A percentile compares a stretch with the other conserved stretches of the same genome.
phyloP scores from a whole-genome alignment of 495 filamentous ascomycete species.

The Glarea lozoyensis region DNA sequence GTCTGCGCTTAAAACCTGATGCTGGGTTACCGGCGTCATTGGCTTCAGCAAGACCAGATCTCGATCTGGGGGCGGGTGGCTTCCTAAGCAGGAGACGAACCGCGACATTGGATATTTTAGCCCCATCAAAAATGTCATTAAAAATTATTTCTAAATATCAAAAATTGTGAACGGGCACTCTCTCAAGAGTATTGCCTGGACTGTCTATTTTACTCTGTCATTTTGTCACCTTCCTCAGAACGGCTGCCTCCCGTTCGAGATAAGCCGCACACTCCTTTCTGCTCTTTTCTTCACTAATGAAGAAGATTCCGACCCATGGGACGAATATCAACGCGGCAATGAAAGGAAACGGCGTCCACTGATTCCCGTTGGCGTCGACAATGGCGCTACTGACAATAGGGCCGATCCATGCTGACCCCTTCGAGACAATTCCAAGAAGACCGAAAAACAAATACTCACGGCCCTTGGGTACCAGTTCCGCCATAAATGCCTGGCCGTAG shows the following conservation, averaged over 20 bases:
- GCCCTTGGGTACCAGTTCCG: slow-evolving; percentile 18
- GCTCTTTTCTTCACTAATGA: slow-evolving; percentile 19
- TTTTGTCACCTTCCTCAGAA: slow-evolving; percentile 12
- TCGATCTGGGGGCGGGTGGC: too few relatives aligned
- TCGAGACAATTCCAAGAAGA: slow-evolving; percentile 20
- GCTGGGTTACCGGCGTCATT: too few relatives aligned
- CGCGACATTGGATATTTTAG: too few relatives aligned
- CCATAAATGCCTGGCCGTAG: slow-evolving; percentile 20
- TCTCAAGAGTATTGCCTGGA: too few relatives aligned
- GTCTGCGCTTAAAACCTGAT: too few relatives aligned
- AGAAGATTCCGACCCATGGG: slow-evolving; percentile 20
- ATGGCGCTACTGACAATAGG: slow-evolving; percentile 19
- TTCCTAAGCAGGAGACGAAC: too few relatives aligned
- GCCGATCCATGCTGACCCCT: slow-evolving; percentile 19
- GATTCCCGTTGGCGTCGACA: slow-evolving; percentile 15
- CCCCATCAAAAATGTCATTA: too few relatives aligned
- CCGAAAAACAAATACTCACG: slow-evolving; percentile 22
- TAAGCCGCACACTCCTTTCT: slow-evolving; percentile 19
- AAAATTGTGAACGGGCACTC: too few relatives aligned
- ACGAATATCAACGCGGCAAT: slow-evolving; percentile 17
- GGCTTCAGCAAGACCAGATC: too few relatives aligned
- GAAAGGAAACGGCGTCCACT: slow-evolving; percentile 19
- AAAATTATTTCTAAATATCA: too few relatives aligned
- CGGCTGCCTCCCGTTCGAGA: slow-evolving; percentile 12
- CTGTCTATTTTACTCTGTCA: too few relatives aligned